Percentiles rank a stretch among this genome's conserved stretches.
These are phyloP conservation scores for Spizellomyces sp. DNA, from an alignment of 192 early-diverging fungal genomes.

Conservation along the genomic window DNA sequence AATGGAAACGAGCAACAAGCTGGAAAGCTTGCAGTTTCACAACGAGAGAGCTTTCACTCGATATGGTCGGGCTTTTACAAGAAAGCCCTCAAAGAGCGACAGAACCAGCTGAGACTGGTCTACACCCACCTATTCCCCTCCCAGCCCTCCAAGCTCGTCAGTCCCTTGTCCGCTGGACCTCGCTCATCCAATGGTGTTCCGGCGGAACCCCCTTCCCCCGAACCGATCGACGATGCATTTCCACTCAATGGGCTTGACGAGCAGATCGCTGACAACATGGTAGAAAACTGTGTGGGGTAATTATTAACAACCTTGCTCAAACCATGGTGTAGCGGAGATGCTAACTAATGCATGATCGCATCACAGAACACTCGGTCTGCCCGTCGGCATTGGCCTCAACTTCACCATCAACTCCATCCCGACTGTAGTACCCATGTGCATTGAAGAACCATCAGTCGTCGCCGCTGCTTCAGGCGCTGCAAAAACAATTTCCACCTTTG, in stretches of 20 bases:
- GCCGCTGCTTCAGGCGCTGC: slow-evolving; percentile 80
- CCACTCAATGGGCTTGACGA: slow-evolving; percentile 68
- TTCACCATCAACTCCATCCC: slow-evolving; percentile 67
- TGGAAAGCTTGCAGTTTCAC: no score
- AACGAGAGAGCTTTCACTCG: slow-evolving; percentile 16
- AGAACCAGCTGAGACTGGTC: slow-evolving; percentile 61
- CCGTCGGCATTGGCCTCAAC: slow-evolving; percentile 73
- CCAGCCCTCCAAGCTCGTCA: not conserved
- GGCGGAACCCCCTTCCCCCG: slow-evolving; percentile 19
- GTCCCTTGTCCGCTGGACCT: slow-evolving; percentile 18
- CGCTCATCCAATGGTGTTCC: not conserved
- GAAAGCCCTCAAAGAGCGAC: slow-evolving; percentile 71
- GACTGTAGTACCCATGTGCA: slow-evolving; percentile 71
- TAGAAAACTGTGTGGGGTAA: slow-evolving; percentile 76
- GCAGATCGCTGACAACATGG: slow-evolving; percentile 74
- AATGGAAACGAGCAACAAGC: no score
- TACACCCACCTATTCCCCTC: slow-evolving; percentile 59
- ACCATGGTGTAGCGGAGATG: not conserved
- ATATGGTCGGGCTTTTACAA: slow-evolving; percentile 80
- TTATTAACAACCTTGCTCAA: not conserved
- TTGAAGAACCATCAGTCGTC: slow-evolving; percentile 77
- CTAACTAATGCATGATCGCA: not conserved
- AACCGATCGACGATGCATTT: slow-evolving; percentile 45
- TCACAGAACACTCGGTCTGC: slow-evolving; percentile 65
- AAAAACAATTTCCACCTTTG: slow-evolving; percentile 62